A percentile compares a stretch with the other conserved stretches of the same genome.
Conservation (phyloP, 495 filamentous ascomycete genomes). For the Tuber umbilicatum region DNA sequence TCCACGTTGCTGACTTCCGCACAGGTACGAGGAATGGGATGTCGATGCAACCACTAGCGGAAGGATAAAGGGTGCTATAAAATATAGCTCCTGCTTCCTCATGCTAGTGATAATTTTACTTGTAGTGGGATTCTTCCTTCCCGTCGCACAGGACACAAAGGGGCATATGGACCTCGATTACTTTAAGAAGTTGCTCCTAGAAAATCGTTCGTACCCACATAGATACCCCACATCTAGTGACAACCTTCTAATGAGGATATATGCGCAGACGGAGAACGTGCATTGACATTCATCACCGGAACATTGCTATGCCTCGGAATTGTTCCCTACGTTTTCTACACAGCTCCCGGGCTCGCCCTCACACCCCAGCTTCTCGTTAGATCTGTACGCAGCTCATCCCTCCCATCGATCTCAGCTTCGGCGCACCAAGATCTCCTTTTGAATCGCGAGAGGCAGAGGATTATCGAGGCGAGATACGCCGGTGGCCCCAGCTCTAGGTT, state of each 20-base stretch:
- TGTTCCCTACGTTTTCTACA: conserved; percentile 78
- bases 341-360: conserved; percentile 78
- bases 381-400: conserved; percentile 73
- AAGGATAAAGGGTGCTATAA: conserved; percentile 76
- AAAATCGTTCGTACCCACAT: conserved; percentile 59
- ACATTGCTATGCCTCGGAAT: conserved; percentile 79
- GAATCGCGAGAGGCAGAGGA: conserved; percentile 84
- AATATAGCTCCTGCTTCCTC: conserved; percentile 84
- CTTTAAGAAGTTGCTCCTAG: conserved; percentile 73
- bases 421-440: conserved; percentile 70
- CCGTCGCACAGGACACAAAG: conserved; percentile 58
- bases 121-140: conserved; percentile 87
- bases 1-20: conserved; percentile 8
- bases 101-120: conserved; percentile 74
- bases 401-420: conserved; percentile 64
- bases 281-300: conserved; percentile 79
- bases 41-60: conserved; percentile 61
- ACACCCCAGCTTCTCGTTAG: conserved; percentile 87
- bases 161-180: conserved; percentile 73
- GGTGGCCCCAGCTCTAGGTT: conserved; percentile 63
- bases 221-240: conserved; percentile 15
- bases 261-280: conserved; percentile 70
- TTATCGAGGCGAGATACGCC: conserved; percentile 77
- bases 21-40: conserved; percentile 64
- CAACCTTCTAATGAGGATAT: background rate